Evolutionary conservation across 148 eudicot genomes (phyloP).

Genomic region (Linanthus parryae): DNA sequence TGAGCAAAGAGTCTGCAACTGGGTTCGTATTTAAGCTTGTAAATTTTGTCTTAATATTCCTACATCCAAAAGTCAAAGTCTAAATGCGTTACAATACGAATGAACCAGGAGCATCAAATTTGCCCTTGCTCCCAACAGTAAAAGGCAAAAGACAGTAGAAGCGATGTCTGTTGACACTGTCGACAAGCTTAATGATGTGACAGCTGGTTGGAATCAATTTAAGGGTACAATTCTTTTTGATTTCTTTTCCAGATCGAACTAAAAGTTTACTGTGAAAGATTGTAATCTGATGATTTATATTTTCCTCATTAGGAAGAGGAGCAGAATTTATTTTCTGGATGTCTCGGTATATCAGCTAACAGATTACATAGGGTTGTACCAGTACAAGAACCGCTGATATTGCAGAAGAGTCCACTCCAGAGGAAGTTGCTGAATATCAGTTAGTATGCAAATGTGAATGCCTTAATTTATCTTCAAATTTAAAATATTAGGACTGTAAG

Average conservation of each 20-base stretch:
- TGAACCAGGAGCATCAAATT: background rate
- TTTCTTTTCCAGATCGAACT: background rate
- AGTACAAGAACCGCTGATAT: conserved; percentile 6
- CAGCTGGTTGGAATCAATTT: conserved; percentile 10
- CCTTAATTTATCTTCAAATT: background rate
- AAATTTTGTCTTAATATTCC: too few species aligned
- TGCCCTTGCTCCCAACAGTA: conserved; percentile 1
- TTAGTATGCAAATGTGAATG: background rate
- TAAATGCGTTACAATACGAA: background rate
- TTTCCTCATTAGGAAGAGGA: conserved; percentile 8
- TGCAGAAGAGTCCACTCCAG: conserved; percentile 8
- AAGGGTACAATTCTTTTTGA: conserved; percentile 2
- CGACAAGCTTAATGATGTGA: conserved; percentile 10
- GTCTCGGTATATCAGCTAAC: background rate
- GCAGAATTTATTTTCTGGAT: conserved; percentile 5
- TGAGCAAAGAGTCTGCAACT: background rate
- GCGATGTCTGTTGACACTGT: background rate
- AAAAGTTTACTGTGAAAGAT: background rate
- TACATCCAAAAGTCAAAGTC: background rate
- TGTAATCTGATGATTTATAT: background rate
- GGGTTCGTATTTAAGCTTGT: too few species aligned
- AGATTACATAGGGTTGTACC: background rate
- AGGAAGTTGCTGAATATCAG: conserved; percentile 8
- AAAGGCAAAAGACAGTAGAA: conserved; percentile 10
- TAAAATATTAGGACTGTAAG: background rate